A percentile compares a stretch with the other conserved stretches of the same genome.
phyloP scores from a whole-genome alignment of 2,329 filamentous ascomycete genomes.

The Penicillium crustosum region DNA sequence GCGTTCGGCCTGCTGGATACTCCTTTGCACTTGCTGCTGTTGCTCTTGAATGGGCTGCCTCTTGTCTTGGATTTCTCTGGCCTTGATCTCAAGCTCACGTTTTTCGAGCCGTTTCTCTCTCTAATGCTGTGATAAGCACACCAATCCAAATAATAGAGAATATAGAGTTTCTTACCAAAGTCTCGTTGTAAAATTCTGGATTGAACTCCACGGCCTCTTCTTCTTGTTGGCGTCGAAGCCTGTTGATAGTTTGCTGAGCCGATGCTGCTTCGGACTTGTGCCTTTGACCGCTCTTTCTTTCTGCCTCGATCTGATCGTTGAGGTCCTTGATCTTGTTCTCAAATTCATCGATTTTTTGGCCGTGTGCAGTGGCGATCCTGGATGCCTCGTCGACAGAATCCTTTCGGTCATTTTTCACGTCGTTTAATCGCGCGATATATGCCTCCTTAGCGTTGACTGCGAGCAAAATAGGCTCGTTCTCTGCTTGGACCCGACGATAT shows the following conservation, averaged over 20 bases:
- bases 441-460: slow-evolving; percentile 68
- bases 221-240: slow-evolving; percentile 62
- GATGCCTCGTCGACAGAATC: slow-evolving; percentile 57
- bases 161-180: slow-evolving; percentile 59
- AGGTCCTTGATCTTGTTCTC: slow-evolving; percentile 40
- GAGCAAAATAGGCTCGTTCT: slow-evolving; percentile 66
- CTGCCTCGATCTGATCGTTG: slow-evolving; percentile 48
- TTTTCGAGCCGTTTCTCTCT: slow-evolving; percentile 53
- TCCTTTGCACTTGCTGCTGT: slow-evolving; percentile 36
- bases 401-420: slow-evolving; percentile 57
- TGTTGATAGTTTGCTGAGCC: slow-evolving; percentile 59
- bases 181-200: slow-evolving; percentile 66
- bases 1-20: slow-evolving; percentile 44
- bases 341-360: slow-evolving; percentile 44
- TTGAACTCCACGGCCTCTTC: slow-evolving; percentile 68
- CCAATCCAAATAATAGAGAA: not conserved
- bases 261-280: slow-evolving; percentile 55
- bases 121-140: slow-evolving; percentile 42
- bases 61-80: slow-evolving; percentile 43
- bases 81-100: slow-evolving; percentile 41
- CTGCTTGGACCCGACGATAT: slow-evolving; percentile 59
- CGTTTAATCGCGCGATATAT: slow-evolving; percentile 60
- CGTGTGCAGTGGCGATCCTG: slow-evolving; percentile 41
- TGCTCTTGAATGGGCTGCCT: slow-evolving; percentile 33
- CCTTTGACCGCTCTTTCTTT: slow-evolving; percentile 50